phyloP scores from a whole-genome alignment of 345 rosid genomes.

The Isatis tinctoria region DNA sequence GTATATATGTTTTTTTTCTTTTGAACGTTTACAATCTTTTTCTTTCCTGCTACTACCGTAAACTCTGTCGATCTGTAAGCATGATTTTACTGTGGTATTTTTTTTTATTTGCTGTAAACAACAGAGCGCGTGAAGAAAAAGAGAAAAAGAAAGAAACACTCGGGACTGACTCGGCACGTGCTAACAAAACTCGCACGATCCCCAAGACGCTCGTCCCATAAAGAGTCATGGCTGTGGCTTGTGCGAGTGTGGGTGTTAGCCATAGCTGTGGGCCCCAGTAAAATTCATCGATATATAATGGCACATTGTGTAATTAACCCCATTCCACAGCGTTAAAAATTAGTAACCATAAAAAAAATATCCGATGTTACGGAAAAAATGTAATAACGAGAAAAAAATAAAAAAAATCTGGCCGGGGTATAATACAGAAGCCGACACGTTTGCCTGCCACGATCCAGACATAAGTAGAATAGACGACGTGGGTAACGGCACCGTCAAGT shows the following conservation, averaged over 20 bases:
- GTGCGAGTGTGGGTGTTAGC: slow-evolving; percentile 31
- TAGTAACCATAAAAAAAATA: not conserved
- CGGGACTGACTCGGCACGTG: slow-evolving; percentile 21
- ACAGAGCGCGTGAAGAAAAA: not conserved
- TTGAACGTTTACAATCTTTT: not conserved
- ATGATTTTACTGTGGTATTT: not conserved
- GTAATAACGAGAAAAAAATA: not conserved
- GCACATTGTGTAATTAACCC: slow-evolving; percentile 14
- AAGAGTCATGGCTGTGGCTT: slow-evolving; percentile 27
- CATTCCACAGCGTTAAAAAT: not conserved
- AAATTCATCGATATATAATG: not conserved
- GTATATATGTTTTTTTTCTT: not conserved
- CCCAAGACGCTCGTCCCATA: slow-evolving; percentile 25
- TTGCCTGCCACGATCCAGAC: slow-evolving; percentile 42
- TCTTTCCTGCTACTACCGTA: too few relatives aligned
- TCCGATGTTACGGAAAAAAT: not conserved
- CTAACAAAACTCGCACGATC: slow-evolving; percentile 19
- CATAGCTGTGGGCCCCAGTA: slow-evolving; percentile 21
- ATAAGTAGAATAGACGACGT: slow-evolving; percentile 15
- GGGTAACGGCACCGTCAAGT: slow-evolving; percentile 26
- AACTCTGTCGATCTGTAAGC: not conserved
- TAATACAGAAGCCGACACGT: slow-evolving; percentile 33
- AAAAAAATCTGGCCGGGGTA: slow-evolving; percentile 23
- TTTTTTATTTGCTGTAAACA: not conserved
- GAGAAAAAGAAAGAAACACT: not conserved